phyloP scores from a whole-genome alignment of 169 alveolate species.

The Cryptosporidium andersoni region DNA sequence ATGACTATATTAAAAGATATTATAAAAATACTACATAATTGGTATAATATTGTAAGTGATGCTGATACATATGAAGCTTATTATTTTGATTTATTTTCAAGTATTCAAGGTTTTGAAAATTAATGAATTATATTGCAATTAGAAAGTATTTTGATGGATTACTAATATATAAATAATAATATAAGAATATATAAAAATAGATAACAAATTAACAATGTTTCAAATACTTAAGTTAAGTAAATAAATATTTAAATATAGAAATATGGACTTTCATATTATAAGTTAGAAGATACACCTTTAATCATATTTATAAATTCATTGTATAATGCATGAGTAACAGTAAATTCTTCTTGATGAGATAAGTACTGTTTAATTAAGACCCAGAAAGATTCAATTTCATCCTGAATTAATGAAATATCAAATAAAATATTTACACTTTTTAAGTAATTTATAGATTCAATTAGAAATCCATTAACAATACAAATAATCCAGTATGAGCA shows the following conservation, averaged over 20 bases:
- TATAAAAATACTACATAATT: conserved; percentile 40
- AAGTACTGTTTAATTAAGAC: background rate
- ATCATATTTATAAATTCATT: background rate
- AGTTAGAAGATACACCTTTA: too few relatives aligned
- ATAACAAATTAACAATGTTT: too few relatives aligned
- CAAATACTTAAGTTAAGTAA: too few relatives aligned
- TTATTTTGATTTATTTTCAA: conserved; percentile 25
- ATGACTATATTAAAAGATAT: conserved; percentile 56
- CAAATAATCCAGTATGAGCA: conserved; percentile 37
- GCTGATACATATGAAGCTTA: conserved; percentile 63
- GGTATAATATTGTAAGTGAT: conserved; percentile 69
- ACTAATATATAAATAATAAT: too few relatives aligned
- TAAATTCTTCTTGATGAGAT: conserved; percentile 17
- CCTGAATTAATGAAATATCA: background rate
- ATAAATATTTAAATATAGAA: too few relatives aligned
- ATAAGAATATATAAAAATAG: too few relatives aligned
- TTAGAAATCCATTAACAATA: conserved; percentile 42
- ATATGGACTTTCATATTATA: too few relatives aligned
- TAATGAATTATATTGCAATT: background rate
- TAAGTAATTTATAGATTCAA: conserved; percentile 3
- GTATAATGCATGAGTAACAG: conserved; percentile 25
- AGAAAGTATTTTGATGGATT: too few relatives aligned
- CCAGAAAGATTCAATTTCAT: conserved; percentile 41
- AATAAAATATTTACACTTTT: conserved; percentile 3
- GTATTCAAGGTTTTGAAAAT: background rate